Conservation (phyloP, 2,329 filamentous ascomycete species). For the Chalaropsis thielavioides region DNA sequence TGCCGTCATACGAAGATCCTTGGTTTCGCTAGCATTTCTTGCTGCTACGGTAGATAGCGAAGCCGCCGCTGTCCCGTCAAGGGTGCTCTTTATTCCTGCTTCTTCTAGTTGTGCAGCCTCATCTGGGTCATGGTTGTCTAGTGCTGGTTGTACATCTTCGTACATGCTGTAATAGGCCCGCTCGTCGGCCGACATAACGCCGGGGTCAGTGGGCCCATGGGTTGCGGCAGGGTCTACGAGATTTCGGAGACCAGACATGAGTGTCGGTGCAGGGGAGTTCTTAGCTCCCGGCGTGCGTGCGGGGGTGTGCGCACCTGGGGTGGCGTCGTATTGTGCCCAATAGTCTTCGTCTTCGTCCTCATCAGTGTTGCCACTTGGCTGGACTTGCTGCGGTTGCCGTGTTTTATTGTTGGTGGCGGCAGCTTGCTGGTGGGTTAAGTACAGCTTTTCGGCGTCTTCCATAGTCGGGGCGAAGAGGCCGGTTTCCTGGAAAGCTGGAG, state of each 20-base stretch:
- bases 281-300: constrained; percentile 21
- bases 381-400: not conserved
- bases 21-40: not conserved
- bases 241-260: constrained; percentile 3
- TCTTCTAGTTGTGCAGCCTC: constrained; percentile 32
- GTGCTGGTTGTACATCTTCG: constrained; percentile 61
- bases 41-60: not conserved
- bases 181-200: constrained; percentile 33
- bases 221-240: not conserved
- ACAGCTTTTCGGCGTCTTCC: constrained; percentile 6
- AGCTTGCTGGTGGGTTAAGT: not conserved
- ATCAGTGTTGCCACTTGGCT: constrained; percentile 16
- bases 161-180: constrained; percentile 66
- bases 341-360: constrained; percentile 39
- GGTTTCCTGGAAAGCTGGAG: constrained; percentile 5
- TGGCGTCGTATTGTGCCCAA: constrained; percentile 34
- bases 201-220: not conserved
- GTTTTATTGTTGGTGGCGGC: constrained; percentile 18
- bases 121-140: constrained; percentile 71
- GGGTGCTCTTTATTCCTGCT: constrained; percentile 23
- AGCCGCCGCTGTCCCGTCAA: constrained; percentile 23
- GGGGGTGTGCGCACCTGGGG: constrained; percentile 50
- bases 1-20: not conserved
- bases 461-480: constrained; percentile 27
- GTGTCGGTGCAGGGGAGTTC: constrained; percentile 22